A percentile compares a stretch with the other conserved stretches of the same genome.
Conservation (phyloP, 305 asterid species). For the Caryopteris hybrid region DNA sequence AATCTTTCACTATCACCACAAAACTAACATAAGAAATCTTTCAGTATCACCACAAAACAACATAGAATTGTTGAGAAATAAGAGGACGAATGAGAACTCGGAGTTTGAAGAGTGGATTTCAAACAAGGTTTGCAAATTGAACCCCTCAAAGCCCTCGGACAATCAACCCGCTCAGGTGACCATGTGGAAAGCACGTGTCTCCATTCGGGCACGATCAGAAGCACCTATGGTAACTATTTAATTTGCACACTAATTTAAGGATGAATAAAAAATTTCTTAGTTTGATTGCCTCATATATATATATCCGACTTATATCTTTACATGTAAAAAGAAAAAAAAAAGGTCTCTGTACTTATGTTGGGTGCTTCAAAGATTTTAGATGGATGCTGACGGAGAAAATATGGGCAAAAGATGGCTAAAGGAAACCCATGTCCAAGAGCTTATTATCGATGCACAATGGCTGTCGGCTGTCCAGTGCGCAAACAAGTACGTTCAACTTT, state of each 20-base stretch:
- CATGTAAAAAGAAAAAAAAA: no score
- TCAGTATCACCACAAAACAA: constrained; percentile 37
- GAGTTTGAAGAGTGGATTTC: constrained; percentile 66
- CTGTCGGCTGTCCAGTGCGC: constrained; percentile 68
- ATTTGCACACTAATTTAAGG: no score
- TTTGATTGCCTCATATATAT: no score
- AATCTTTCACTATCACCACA: no score
- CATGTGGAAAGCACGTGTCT: constrained; percentile 93
- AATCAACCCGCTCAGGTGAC: constrained; percentile 67
- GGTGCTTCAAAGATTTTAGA: constrained; percentile 81
- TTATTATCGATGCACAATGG: constrained; percentile 77
- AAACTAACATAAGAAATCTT: constrained; percentile 37
- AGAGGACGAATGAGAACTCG: constrained; percentile 48
- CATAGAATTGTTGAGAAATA: constrained; percentile 30
- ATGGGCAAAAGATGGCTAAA: constrained; percentile 81
- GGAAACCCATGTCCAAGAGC: constrained; percentile 86
- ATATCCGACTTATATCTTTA: no score
- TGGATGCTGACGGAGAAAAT: constrained; percentile 83
- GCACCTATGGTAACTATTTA: constrained; percentile 59
- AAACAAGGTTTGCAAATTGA: constrained; percentile 44
- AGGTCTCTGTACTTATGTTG: no score
- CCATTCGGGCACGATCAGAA: constrained; percentile 95
- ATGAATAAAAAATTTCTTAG: no score
- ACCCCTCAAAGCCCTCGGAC: constrained; percentile 33
- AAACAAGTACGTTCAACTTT: constrained; percentile 49